Percentiles rank a stretch among this genome's conserved stretches.
Conservation (phyloP, 2,329 filamentous ascomycete genomes). For the Alternaria longipes region DNA sequence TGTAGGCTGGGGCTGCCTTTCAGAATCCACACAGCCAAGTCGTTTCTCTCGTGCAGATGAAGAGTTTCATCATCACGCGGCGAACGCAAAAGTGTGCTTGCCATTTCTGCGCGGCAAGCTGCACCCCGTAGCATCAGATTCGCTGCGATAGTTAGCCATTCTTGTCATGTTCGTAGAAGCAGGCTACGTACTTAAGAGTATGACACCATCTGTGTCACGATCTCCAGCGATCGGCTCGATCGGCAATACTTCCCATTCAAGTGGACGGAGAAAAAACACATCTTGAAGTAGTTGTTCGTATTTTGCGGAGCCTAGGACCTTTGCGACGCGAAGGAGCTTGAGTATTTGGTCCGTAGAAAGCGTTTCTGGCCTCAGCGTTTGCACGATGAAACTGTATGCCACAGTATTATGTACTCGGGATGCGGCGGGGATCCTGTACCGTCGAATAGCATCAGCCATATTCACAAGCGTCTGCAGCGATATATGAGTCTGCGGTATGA, state of each 20-base stretch:
- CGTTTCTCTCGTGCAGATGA: neutral
- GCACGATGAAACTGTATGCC: slow-evolving; percentile 9
- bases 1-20: slow-evolving; percentile 10
- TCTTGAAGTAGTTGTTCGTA: slow-evolving; percentile 11
- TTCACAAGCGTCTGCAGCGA: slow-evolving; percentile 12
- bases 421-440: slow-evolving; percentile 13
- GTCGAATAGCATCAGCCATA: slow-evolving; percentile 9
- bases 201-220: neutral
- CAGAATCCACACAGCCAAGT: slow-evolving; percentile 13
- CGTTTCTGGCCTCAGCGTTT: slow-evolving; percentile 14
- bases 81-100: slow-evolving; percentile 8
- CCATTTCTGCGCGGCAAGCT: slow-evolving; percentile 11
- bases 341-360: slow-evolving; percentile 10
- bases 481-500: slow-evolving; percentile 19
- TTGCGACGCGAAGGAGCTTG: slow-evolving; percentile 12
- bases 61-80: neutral
- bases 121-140: too few relatives aligned
- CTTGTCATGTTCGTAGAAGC: neutral
- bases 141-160: slow-evolving; percentile 9
- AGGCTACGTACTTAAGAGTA: slow-evolving; percentile 14
- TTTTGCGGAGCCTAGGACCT: slow-evolving; percentile 3
- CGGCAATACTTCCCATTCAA: slow-evolving; percentile 1
- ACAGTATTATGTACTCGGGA: slow-evolving; percentile 7
- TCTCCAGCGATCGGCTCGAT: neutral
- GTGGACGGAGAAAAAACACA: slow-evolving; percentile 12